A percentile compares a stretch with the other conserved stretches of the same genome.
Conservation (phyloP, 1,139 yeast species). For the Zygotorulaspora mrakii region DNA sequence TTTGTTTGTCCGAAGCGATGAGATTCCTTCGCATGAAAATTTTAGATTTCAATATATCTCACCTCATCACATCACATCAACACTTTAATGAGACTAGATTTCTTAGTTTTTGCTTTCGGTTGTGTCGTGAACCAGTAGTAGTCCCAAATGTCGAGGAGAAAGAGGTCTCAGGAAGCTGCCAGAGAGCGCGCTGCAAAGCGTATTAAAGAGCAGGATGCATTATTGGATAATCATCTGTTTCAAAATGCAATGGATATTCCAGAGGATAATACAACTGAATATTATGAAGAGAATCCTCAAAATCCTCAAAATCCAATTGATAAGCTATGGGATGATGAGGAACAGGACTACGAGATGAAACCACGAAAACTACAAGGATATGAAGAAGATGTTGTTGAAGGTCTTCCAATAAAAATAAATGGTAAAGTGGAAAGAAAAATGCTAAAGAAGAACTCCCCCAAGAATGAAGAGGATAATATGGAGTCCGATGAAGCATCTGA, state of each 20-base stretch:
- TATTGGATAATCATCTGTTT: constrained; percentile 48
- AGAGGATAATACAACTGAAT: constrained; percentile 21
- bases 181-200: constrained; percentile 40
- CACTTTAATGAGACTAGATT: background rate
- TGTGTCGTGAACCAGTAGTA: background rate
- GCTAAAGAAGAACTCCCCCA: constrained; percentile 29
- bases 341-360: constrained; percentile 62
- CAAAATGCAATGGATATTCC: constrained; percentile 31
- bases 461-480: constrained; percentile 28
- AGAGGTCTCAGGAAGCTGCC: constrained; percentile 28
- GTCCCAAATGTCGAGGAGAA: constrained; percentile 28
- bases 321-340: constrained; percentile 52
- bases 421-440: constrained; percentile 67
- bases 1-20: constrained; percentile 6
- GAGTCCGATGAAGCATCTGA: constrained; percentile 27
- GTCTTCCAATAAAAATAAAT: constrained; percentile 74
- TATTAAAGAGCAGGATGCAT: constrained; percentile 50
- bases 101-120: background rate
- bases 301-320: constrained; percentile 18
- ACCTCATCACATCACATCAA: constrained; percentile 15
- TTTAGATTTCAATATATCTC: constrained; percentile 11
- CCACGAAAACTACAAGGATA: constrained; percentile 47
- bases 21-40: constrained; percentile 7
- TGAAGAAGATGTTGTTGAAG: constrained; percentile 53
- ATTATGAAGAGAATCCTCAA: constrained; percentile 4